These are phyloP conservation scores for Lentinus polychrous DNA, from an alignment of 1,284 basidiomycete genomes.

Conservation along the genomic window DNA sequence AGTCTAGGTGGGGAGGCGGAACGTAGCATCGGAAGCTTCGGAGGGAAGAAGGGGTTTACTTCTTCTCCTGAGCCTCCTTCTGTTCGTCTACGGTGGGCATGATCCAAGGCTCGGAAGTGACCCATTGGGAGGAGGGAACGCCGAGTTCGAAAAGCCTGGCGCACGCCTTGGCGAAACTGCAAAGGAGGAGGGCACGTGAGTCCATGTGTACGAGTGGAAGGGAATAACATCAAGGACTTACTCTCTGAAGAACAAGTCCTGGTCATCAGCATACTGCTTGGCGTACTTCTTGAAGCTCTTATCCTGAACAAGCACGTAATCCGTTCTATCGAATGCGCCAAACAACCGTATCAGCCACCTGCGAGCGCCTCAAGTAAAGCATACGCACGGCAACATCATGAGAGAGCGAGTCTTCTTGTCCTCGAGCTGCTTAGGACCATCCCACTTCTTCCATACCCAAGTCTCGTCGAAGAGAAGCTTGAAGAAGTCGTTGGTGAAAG, in stretches of 20 bases:
- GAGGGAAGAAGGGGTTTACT: neutral
- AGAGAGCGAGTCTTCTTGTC: slow-evolving; percentile 85
- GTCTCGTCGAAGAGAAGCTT: slow-evolving; percentile 85
- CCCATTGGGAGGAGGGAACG: slow-evolving; percentile 75
- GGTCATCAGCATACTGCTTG: slow-evolving; percentile 77
- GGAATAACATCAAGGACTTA: slow-evolving; percentile 31
- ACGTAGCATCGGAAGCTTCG: neutral
- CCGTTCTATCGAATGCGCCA: slow-evolving; percentile 44
- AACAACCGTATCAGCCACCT: neutral
- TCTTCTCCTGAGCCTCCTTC: neutral
- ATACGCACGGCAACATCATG: slow-evolving; percentile 90
- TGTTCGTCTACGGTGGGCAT: slow-evolving; percentile 59
- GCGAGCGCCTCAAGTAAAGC: neutral
- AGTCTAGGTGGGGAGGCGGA: neutral
- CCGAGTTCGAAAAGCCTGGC: slow-evolving; percentile 83
- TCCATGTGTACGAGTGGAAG: too few relatives aligned
- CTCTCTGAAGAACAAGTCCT: slow-evolving; percentile 88
- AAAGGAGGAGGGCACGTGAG: slow-evolving; percentile 7
- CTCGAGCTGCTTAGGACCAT: slow-evolving; percentile 89
- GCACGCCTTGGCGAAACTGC: slow-evolving; percentile 76
- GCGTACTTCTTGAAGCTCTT: slow-evolving; percentile 85
- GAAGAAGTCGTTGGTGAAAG: slow-evolving; percentile 89
- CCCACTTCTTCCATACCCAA: slow-evolving; percentile 86
- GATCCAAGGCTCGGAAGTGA: slow-evolving; percentile 61
- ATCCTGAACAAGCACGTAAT: slow-evolving; percentile 79